These are phyloP conservation scores for Sequoia sempervirens DNA, from an alignment of 75 land plant genomes.

Conservation along the genomic window DNA sequence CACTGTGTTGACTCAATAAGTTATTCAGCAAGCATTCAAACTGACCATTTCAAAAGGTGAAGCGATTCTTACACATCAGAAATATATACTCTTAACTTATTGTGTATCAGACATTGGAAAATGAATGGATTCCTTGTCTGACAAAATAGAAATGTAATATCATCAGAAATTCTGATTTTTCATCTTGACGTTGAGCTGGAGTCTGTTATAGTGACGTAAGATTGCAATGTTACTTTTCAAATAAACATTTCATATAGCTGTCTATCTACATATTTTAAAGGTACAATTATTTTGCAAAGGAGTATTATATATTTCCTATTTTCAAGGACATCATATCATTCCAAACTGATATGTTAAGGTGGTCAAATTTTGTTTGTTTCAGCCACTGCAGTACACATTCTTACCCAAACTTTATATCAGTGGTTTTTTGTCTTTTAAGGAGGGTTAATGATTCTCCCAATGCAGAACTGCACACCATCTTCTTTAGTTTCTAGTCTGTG, in stretches of 20 bases:
- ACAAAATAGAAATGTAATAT: not conserved
- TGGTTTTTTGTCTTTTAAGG: not conserved
- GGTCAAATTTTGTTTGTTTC: not conserved
- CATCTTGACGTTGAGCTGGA: not conserved
- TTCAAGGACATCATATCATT: not conserved
- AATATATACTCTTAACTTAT: not conserved
- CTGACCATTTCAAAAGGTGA: not conserved
- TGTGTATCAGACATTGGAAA: not conserved
- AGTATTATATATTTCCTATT: too few relatives aligned
- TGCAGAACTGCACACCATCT: not conserved
- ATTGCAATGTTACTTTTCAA: not conserved
- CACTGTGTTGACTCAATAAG: not conserved
- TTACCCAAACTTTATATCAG: not conserved
- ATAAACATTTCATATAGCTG: too few relatives aligned
- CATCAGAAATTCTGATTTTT: not conserved
- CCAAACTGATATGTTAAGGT: too few relatives aligned
- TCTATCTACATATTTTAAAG: not conserved
- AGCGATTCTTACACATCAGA: not conserved
- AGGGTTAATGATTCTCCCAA: not conserved
- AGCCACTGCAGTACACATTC: too few relatives aligned
- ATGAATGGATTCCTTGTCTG: not conserved
- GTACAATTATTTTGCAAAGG: not conserved
- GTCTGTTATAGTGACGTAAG: not conserved
- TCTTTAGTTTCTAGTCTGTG: not conserved
- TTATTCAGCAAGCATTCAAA: not conserved